Base-by-base conservation (phyloP, 305 asterid genomes). In the Solanum hybrid region DNA sequence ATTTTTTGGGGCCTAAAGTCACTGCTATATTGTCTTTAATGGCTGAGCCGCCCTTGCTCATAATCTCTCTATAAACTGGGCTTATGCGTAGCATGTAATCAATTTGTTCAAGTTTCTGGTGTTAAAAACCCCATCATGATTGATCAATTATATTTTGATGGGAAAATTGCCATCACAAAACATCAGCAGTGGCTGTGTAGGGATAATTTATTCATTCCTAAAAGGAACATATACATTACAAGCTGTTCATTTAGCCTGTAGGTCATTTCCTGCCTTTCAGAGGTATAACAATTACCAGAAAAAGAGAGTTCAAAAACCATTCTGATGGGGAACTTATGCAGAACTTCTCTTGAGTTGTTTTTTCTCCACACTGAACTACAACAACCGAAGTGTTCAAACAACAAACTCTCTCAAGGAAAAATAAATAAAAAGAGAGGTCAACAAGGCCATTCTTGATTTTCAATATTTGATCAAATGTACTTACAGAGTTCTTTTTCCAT, bases 71-170 rank as follows among this genome's bases (percentile, higher is more conserved):
- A 57, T 31, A 51, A 51, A 31, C 31, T 5, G 42, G 42, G 88
- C 39, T 42, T 61, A 51, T 31, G 22, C 22, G 64, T 26, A 31
- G 42, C 22, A 92, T 92, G 10, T 96, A 95, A 46, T 95, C 95
- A 0, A 94, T 95, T 79, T 92, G 94, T 96, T 42, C 98, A 94
- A 89, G 92, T 95, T 12, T 91, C 94, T 0, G 97, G 95, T 88
- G 98, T 97, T 71, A 93, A 96, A 90, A 85, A 93, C n/a, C 98
- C 98, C 6, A 95, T 95, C 29, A 92, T 94, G 64, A 95, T 96
- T 83, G 98, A 97, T 46, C 98, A 97, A 88, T 96, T 89, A 94
- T 95, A 97, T 87, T 96, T 98, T 51, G 98, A 97, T 91, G 93
- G 92, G 76, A 57, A 31, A 83, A 35, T 2, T 96, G 99, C 95